These are phyloP conservation scores for Darksidea phi DNA, from an alignment of 495 filamentous ascomycete species.

Conservation along the genomic window DNA sequence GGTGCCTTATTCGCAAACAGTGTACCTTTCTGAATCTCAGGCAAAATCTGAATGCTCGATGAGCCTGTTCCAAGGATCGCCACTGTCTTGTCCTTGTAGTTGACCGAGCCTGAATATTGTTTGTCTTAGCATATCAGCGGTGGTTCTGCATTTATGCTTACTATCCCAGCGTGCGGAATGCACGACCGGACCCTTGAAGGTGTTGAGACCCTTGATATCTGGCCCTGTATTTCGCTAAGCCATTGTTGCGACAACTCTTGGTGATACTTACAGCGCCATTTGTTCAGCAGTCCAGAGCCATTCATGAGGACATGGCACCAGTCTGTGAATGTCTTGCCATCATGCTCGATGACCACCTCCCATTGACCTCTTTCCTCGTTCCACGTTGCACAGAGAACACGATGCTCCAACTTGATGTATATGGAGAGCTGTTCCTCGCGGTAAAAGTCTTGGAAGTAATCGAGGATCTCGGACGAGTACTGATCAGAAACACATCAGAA, in stretches of 20 bases:
- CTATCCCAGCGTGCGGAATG: slow-evolving; percentile 61
- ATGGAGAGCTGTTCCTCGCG: slow-evolving; percentile 1
- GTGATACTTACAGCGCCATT: too few relatives aligned
- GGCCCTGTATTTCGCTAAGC: too few relatives aligned
- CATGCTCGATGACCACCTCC: slow-evolving; percentile 32
- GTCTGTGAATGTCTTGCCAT: slow-evolving; percentile 27
- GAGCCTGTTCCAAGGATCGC: slow-evolving; percentile 54
- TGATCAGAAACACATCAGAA: too few relatives aligned
- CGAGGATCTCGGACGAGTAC: too few relatives aligned
- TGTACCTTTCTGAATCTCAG: slow-evolving; percentile 38
- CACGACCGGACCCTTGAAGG: slow-evolving; percentile 36
- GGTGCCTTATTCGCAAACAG: too few relatives aligned
- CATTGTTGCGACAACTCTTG: too few relatives aligned
- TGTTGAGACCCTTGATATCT: slow-evolving; percentile 33
- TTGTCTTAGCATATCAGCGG: too few relatives aligned
- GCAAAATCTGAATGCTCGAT: slow-evolving; percentile 36
- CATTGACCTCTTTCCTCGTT: slow-evolving; percentile 35
- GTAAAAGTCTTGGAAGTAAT: too few relatives aligned
- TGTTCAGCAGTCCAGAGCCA: too few relatives aligned
- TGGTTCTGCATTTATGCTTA: too few relatives aligned
- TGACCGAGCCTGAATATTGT: too few relatives aligned
- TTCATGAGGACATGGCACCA: slow-evolving; percentile 40
- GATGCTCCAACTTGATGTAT: slow-evolving; percentile 40
- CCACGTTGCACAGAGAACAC: slow-evolving; percentile 38
- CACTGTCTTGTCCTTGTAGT: slow-evolving; percentile 55